Evolutionary conservation across 1,284 basidiomycete species (phyloP), one percentile per base, ranked within the genome.

Genomic region (Pholiota adiposa): DNA sequence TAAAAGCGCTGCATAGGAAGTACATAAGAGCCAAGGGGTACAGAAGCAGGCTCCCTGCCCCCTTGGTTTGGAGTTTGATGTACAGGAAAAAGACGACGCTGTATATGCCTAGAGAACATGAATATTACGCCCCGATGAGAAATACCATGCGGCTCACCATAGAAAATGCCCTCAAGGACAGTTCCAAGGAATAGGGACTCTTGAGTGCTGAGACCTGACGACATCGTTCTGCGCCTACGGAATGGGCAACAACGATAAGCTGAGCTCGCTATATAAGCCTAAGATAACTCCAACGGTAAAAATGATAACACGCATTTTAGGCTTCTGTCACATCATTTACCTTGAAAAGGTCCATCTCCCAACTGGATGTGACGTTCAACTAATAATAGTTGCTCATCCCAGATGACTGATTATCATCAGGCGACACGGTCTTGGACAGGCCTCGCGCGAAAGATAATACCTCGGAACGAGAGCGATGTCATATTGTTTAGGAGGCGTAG

Each of bases 1-100:
- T 41, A 19, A 55, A 60, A 12, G 19, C n/a, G 3, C 53, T 51
- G 18, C 58, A 54, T 44, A 60, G 29, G 2, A 60, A 14, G n/a
- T 55, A 60, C n/a, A 60, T 36, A 7, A 44, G 12, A 9, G 12
- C 21, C 16, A 60, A 34, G 6, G 58, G 58, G 34, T 60, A 60
- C 6, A 41, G 12, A 12, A 60, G 38, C 9, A 16, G 29, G 8
- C 49, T 38, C 6, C 11, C 40, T 7, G 51, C 14, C 7, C 23
- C 7, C 29, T 51, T 53, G 14, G 23, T 41, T 18, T 31, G 36
- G 12, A 54, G 34, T 4, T 25, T 54, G 5, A 60, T 14, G 21
- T 55, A 60, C 11, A 54, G 49, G 18, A 29, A 14, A 27, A 60
- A 60, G 14, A 60, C 40, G 4, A 55, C 41, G 53, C 53, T 51